A percentile compares a stretch with the other conserved stretches of the same genome.
Evolutionary conservation across 1,139 yeast genomes (phyloP).

Genomic region (Pneumocystis carinii): DNA sequence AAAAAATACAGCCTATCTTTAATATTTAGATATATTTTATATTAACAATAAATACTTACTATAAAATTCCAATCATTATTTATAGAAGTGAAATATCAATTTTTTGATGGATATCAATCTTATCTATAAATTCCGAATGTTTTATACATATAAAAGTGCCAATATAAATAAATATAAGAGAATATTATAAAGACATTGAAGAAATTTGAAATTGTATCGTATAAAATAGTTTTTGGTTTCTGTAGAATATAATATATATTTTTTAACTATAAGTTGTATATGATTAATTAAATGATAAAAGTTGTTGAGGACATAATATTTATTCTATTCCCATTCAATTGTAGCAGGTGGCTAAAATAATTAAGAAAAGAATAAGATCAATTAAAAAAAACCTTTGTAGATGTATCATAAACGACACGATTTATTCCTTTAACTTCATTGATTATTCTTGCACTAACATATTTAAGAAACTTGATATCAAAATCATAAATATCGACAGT

Average conservation of each 20-base stretch:
- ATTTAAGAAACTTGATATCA: conserved; percentile 83
- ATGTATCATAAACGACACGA: conserved; percentile 94
- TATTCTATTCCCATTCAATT: conserved; percentile 1
- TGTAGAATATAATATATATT: too few species aligned
- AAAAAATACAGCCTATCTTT: too few species aligned
- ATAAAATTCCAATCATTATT: too few species aligned
- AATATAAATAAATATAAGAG: too few species aligned
- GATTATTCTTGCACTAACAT: conserved; percentile 87
- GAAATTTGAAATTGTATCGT: too few species aligned
- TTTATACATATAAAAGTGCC: too few species aligned
- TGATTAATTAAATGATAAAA: background rate
- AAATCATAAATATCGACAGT: conserved; percentile 84
- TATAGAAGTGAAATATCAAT: too few species aligned
- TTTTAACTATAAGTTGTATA: background rate
- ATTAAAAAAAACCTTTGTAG: conserved; percentile 95
- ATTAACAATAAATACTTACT: too few species aligned
- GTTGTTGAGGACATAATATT: background rate
- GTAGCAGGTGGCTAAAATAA: background rate
- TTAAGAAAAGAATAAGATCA: conserved; percentile 21
- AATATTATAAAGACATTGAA: too few species aligned
- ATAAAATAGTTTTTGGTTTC: too few species aligned
- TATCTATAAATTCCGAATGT: too few species aligned
- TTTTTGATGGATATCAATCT: too few species aligned
- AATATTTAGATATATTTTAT: background rate
- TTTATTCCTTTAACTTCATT: conserved; percentile 98